Evolutionary conservation across 352 stramenopile species (phyloP), one percentile per base, ranked within the genome.

Genomic region (Globisporangium paroecandrum): DNA sequence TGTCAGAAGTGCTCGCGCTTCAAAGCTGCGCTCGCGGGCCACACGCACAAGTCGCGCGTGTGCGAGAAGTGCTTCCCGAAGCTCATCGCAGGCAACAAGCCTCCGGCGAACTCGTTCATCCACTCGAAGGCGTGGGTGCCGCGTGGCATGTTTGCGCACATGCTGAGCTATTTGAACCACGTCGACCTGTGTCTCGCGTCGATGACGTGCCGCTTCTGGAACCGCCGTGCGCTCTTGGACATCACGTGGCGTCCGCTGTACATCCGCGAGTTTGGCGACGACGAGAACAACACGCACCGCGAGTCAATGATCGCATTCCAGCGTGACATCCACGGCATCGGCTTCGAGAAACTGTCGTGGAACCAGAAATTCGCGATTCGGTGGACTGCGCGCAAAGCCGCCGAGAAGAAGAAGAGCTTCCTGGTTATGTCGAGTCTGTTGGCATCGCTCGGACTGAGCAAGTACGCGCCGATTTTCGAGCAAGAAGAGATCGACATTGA

Each of bases 401-500:
- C 86, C 0, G 88, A 93, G 69, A 94, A 93, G 76, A 94, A 95
- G 74, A 95, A 95, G 74, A 94, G 86, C 70, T 95, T 95, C 61
- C 51, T 89, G 58, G 86, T 94, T 43, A 95, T 95, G 88, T 89
- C 79, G 25, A 93, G 82, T 71, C 68, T 95, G 43, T 59, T 95
- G 7, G 68, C 84, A 34, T 95, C 85, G 47, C 75, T 95, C 6
- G 85, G 87, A 13, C 73, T 95, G 3, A 87, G 82, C 70, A 95
- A 95, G 72, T 95, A 95, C 68, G 87, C 83, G 27, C 81, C 88
- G 13, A 77, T 95, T 25, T 95, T 95, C 56, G 88, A 95, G 43
- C 81, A 83, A n/a, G 88, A 95, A 69, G 88, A 95, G 65, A 95
- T 95, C 65, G 88, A 95, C 53, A 91, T 95, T 66, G 88, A 95